Evolutionary conservation across 208 protist species (phyloP), one percentile per base, ranked within the genome.

Genomic region (Trypanosoma platydactyli): DNA sequence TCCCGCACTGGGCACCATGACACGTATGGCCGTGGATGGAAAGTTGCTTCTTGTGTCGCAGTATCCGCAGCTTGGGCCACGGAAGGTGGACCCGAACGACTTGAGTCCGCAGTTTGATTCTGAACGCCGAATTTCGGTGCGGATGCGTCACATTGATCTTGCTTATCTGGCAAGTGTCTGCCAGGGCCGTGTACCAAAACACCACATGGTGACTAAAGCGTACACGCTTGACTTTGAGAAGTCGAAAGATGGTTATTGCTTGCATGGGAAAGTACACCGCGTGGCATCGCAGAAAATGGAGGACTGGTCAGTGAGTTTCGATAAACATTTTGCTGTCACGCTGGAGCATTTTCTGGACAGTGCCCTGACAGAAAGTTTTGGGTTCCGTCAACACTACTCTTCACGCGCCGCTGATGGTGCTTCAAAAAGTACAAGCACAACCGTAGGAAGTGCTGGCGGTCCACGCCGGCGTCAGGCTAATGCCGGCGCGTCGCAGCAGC

Each of bases 51-150:
- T 94, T 50, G 49, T 92, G 56, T 88, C 86, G 20, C 84, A 92
- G 79, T 94, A 86, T 76, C 90, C 90, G 41, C 90, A 96, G 76
- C 82, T 92, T 20, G 90, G 90, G 27, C 79, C 87, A 0, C 87
- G 90, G 50, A 94, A 96, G 67, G 70, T 69, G 49, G 90, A 96
- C 68, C 80, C 88, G 49, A 94, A 91, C 73, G 90, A 96, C 72
- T 46, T 77, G 24, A 83, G 81, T 12, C 84, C 90, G 41, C 90
- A 96, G 77, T 96, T 94, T 65, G 88, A 96, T 62, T 33, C 66
- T 27, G 79, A 85, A n/a, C 84, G 85, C 50, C 89, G 89, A 56
- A 72, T 91, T 50, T 86, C 84, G 6, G 50, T 92, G 53, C 81
- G 89, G 58, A 73, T 95, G 41, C 86, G 86, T 35, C 86, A 93